Percentiles rank a stretch among this genome's conserved stretches.
Conservation (phyloP, 345 rosid species). For the Boechera divaricarpa region DNA sequence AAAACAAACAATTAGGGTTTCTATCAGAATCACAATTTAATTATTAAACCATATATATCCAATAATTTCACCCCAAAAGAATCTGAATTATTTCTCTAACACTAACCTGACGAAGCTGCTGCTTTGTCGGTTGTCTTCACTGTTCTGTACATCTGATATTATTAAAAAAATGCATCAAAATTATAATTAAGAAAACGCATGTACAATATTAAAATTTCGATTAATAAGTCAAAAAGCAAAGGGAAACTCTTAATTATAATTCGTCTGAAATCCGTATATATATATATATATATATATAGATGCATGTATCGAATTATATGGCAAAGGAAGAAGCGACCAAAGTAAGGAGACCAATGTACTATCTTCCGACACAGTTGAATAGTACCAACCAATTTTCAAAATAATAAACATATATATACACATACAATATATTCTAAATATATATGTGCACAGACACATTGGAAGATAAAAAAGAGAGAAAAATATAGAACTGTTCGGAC, state of each 20-base stretch:
- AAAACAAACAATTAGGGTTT: constrained; percentile 25
- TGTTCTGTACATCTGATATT: constrained; percentile 49
- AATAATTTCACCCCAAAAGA: not conserved
- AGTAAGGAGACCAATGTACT: constrained; percentile 48
- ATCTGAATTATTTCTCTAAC: constrained; percentile 23
- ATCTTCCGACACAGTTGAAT: constrained; percentile 43
- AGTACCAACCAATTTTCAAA: constrained; percentile 45
- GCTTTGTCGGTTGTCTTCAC: constrained; percentile 53
- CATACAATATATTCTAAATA: constrained; percentile 7
- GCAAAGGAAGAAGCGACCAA: constrained; percentile 38
- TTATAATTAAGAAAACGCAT: not conserved
- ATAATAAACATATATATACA: constrained; percentile 20
- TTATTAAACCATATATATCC: not conserved
- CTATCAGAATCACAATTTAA: not conserved
- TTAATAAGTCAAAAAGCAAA: constrained; percentile 25
- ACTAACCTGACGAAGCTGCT: constrained; percentile 49
- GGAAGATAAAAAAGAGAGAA: constrained; percentile 19
- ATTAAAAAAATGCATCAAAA: constrained; percentile 1
- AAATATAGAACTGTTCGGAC: constrained; percentile 38
- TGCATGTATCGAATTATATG: constrained; percentile 28
- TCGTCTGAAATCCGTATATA: not conserved
- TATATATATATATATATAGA: not conserved
- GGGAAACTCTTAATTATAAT: not conserved
- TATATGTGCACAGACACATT: constrained; percentile 35
- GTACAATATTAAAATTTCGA: constrained; percentile 10